A percentile compares a stretch with the other conserved stretches of the same genome.
These are phyloP conservation scores for Beauveria pseudobassiana DNA, from an alignment of 2,329 filamentous ascomycete species.

Conservation along the genomic window DNA sequence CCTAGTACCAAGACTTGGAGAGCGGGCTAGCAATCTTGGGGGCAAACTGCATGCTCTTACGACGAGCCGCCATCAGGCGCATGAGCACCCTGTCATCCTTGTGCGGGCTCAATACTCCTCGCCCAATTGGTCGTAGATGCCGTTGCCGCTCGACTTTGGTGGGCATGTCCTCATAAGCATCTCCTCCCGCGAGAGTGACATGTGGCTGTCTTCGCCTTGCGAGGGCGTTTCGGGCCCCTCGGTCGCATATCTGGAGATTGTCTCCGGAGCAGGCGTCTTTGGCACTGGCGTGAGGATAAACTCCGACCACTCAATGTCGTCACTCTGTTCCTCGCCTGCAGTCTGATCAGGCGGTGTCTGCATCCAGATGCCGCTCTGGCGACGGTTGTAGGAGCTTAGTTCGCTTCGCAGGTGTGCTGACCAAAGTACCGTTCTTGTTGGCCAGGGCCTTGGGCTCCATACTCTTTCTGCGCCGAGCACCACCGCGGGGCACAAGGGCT, in stretches of 20 bases:
- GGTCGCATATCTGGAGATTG: constrained; percentile 44
- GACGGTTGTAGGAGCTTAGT: constrained; percentile 44
- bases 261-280: constrained; percentile 50
- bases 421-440: constrained; percentile 59
- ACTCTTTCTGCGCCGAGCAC: constrained; percentile 65
- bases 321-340: constrained; percentile 30
- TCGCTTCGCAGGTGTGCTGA: constrained; percentile 33
- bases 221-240: constrained; percentile 41
- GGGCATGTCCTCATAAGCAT: constrained; percentile 48
- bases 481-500: constrained; percentile 58
- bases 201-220: constrained; percentile 24
- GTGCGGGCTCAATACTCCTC: constrained; percentile 37
- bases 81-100: constrained; percentile 52
- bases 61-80: constrained; percentile 61
- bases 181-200: constrained; percentile 27
- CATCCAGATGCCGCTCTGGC: constrained; percentile 49
- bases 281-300: constrained; percentile 48
- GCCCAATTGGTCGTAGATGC: constrained; percentile 30
- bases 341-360: constrained; percentile 42
- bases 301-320: constrained; percentile 34
- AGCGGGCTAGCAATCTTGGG: constrained; percentile 69
- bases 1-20: constrained; percentile 42
- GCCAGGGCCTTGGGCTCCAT: constrained; percentile 69
- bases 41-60: constrained; percentile 72
- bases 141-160: constrained; percentile 33